Conservation (phyloP, 2,329 filamentous ascomycete genomes). For the Cadophora sp. region DNA sequence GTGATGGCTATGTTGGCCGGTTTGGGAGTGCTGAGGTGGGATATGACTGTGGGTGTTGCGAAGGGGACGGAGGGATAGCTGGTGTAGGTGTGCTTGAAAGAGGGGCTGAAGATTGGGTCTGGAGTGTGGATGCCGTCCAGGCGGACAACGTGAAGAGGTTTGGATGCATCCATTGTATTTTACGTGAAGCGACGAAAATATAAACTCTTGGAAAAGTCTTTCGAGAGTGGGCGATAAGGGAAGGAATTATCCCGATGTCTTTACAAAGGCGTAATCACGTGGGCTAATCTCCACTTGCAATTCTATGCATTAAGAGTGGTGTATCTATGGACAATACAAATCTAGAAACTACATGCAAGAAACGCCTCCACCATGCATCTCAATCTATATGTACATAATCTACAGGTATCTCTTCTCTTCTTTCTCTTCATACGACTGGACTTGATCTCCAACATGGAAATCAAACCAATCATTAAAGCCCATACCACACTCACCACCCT, state of each 20-base stretch:
- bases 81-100: conserved; percentile 34
- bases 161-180: conserved; percentile 15
- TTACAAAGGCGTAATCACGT: conserved; percentile 18
- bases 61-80: conserved; percentile 26
- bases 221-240: not conserved
- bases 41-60: conserved; percentile 37
- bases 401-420: conserved; percentile 63
- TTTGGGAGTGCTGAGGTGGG: conserved; percentile 9
- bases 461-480: conserved; percentile 81
- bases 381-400: conserved; percentile 14
- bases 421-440: conserved; percentile 87
- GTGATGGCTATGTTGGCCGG: conserved; percentile 45
- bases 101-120: conserved; percentile 30
- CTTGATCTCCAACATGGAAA: conserved; percentile 80
- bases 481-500: conserved; percentile 93
- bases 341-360: conserved; percentile 14
- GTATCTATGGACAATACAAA: conserved; percentile 22
- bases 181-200: not conserved
- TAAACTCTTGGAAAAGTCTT: not conserved
- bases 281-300: conserved; percentile 5
- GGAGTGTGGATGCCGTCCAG: conserved; percentile 34
- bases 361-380: conserved; percentile 12
- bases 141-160: conserved; percentile 33
- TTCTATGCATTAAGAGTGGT: conserved; percentile 20
- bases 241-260: not conserved